Percentiles rank a stretch among this genome's conserved stretches.
These are phyloP conservation scores for Steccherinum ochraceum DNA, from an alignment of 768 basidiomycete genomes.

Conservation along the genomic window DNA sequence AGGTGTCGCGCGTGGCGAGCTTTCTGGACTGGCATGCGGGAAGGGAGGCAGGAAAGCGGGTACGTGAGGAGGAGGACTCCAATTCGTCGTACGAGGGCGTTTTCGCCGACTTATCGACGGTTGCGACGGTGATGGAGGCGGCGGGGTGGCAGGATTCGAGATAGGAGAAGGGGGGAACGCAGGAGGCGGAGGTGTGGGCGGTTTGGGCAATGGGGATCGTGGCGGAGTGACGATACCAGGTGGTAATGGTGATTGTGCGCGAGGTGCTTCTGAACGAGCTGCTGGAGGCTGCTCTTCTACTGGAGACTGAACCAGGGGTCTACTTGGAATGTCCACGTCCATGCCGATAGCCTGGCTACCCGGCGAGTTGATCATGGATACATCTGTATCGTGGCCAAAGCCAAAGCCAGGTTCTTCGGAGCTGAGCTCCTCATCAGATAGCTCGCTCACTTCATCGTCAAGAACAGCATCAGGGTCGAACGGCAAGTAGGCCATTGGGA, in stretches of 20 bases:
- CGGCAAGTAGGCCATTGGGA: slow-evolving; percentile 39
- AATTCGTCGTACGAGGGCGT: slow-evolving; percentile 47
- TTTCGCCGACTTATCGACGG: slow-evolving; percentile 59
- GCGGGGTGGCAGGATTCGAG: slow-evolving; percentile 8
- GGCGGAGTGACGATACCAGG: not conserved
- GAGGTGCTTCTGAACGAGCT: not conserved
- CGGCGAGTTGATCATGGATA: not conserved
- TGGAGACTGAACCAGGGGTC: slow-evolving; percentile 3
- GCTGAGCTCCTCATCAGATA: not conserved
- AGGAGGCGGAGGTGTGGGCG: slow-evolving; percentile 5
- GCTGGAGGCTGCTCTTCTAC: not conserved
- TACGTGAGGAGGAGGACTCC: slow-evolving; percentile 59
- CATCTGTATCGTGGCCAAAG: not conserved
- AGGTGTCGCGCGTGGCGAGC: slow-evolving; percentile 17
- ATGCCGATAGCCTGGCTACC: slow-evolving; percentile 4
- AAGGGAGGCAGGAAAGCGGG: slow-evolving; percentile 68
- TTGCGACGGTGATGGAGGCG: slow-evolving; percentile 32
- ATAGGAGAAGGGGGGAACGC: slow-evolving; percentile 6
- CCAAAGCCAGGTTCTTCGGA: too few relatives aligned
- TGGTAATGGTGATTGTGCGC: not conserved
- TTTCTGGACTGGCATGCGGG: slow-evolving; percentile 25
- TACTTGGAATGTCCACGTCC: slow-evolving; percentile 9
- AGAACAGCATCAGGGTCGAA: slow-evolving; percentile 21
- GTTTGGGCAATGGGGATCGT: slow-evolving; percentile 8
- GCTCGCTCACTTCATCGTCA: slow-evolving; percentile 26